A percentile compares a stretch with the other conserved stretches of the same genome.
Evolutionary conservation across 208 protist genomes (phyloP).

Genomic region (Trypanosoma conorhini): DNA sequence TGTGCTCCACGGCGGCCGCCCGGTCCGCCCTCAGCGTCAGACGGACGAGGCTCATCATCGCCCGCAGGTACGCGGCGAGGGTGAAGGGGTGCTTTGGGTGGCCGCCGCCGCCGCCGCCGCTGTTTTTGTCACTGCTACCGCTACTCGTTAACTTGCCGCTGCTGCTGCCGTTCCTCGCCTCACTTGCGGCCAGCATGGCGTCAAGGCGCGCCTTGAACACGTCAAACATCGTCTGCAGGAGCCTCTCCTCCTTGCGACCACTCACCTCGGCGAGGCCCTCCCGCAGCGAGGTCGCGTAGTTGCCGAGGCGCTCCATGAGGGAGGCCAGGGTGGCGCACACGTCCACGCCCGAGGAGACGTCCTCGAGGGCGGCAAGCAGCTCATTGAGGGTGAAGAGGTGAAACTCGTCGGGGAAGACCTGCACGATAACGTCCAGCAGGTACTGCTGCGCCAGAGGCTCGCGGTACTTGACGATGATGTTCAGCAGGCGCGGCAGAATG

Average conservation of each 20-base stretch:
- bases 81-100: conserved; percentile 39
- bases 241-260: conserved; percentile 34
- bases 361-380: conserved; percentile 69
- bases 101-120: conserved; percentile 17
- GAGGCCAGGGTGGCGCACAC: conserved; percentile 80
- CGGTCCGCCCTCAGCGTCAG: conserved; percentile 32
- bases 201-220: conserved; percentile 47
- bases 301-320: conserved; percentile 92
- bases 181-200: conserved; percentile 39
- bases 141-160: not conserved
- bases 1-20: conserved; percentile 7
- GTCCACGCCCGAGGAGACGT: conserved; percentile 89
- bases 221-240: conserved; percentile 47
- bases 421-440: conserved; percentile 97
- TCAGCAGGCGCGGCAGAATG: conserved; percentile 89
- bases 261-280: conserved; percentile 31
- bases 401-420: conserved; percentile 98
- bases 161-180: conserved; percentile 2
- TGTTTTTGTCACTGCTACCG: conserved; percentile 32
- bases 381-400: conserved; percentile 94
- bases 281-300: conserved; percentile 55
- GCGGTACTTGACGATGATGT: conserved; percentile 93
- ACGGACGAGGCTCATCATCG: conserved; percentile 34
- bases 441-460: conserved; percentile 98
- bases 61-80: conserved; percentile 46